Base-by-base conservation (phyloP, 345 rosid species). In the Crucihimalaya himalaica region DNA sequence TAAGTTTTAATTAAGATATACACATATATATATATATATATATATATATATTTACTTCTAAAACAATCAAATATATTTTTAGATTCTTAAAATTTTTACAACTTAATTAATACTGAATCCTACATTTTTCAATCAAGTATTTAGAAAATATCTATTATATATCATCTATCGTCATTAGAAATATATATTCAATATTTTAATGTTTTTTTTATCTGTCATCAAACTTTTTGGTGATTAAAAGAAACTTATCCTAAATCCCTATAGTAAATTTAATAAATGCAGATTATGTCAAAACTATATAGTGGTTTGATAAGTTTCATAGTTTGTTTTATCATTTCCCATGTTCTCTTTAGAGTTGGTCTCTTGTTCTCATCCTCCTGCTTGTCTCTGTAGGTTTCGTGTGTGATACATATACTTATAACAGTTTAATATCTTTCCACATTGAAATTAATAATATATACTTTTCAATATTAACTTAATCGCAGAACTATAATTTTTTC, bases 321-420 rank as follows among this genome's bases (percentile, higher is more conserved):
- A 46, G 29, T 42, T 46, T 51, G 47, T 63, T 74, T 74, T 56
- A 66, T 66, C 57, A 46, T 51, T 54, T 10, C 32, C 40, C 75
- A 63, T 74, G 60, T 69, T 61, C 73, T 32, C 56, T 55, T 63
- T 32, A 63, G 66, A 68, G 74, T 69, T 74, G 80, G 65, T 56
- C 48, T 48, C 55, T 71, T 71, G 72, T 71, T 71, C 39, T 48
- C 21, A 66, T 78, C 63, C 47, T 71, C 63, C 6, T 78, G 54
- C 19, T 48, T 21, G 50, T 71, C 47, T 71, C 28, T 47, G 46
- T 62, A 48, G 67, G 31, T 45, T 75, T 60, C 42, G 63, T 68
- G 63, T 68, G 63, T 68, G 40, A 40, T 31, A 34, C 60, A 37
- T 40, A 58, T 40, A 42, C 55, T 48, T 34, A 58, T 39, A 8